Percentiles rank a stretch among this genome's conserved stretches.
Evolutionary conservation across 2,329 filamentous ascomycete genomes (phyloP).

Genomic region (Colletotrichum sp.): DNA sequence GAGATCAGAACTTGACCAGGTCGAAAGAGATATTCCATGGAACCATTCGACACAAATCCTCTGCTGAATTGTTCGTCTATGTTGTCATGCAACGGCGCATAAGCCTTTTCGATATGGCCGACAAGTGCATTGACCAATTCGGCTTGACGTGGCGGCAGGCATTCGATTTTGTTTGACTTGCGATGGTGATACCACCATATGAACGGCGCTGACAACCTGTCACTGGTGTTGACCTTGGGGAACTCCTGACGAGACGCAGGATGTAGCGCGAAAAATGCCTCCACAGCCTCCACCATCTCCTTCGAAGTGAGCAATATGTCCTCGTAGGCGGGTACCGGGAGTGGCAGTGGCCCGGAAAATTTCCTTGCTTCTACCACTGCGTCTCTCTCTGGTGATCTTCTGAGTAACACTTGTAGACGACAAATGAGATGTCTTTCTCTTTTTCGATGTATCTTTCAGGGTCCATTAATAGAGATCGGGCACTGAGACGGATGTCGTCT

Average conservation of each 20-base stretch:
- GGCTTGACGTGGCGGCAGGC: not conserved
- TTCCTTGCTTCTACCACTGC: not conserved
- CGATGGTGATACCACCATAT: not conserved
- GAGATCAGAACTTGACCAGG: not conserved
- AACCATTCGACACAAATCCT: not conserved
- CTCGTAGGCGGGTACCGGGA: not conserved
- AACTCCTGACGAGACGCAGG: not conserved
- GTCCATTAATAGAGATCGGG: not conserved
- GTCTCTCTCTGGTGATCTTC: not conserved
- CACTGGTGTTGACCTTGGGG: not conserved
- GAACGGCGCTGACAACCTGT: not conserved
- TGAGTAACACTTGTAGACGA: not conserved
- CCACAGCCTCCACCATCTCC: not conserved
- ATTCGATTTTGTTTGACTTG: not conserved
- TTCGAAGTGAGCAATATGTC: not conserved
- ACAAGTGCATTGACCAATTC: not conserved
- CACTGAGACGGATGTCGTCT: not conserved
- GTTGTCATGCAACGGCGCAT: not conserved
- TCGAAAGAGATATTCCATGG: not conserved
- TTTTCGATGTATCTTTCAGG: not conserved
- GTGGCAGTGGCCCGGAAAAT: not conserved
- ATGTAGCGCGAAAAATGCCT: not conserved
- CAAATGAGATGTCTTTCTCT: not conserved
- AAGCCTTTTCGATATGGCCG: not conserved
- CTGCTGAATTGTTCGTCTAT: not conserved